Conservation (phyloP, 768 basidiomycete genomes). For the Gautieria morchelliformis region DNA sequence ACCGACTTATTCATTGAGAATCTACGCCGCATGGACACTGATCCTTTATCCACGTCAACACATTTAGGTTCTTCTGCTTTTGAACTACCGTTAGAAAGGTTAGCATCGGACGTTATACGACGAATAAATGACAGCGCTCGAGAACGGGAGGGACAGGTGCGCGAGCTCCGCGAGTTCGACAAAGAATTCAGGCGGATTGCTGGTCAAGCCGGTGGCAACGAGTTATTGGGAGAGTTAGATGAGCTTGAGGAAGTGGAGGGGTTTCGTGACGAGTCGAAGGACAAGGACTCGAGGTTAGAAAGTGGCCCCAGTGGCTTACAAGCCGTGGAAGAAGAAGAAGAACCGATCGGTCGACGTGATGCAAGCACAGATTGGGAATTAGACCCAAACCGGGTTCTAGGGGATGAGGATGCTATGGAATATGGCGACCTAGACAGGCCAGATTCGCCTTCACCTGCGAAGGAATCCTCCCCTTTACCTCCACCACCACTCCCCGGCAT, state of each 20-base stretch:
- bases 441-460: slow-evolving; percentile 37
- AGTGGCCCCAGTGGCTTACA: slow-evolving; percentile 20
- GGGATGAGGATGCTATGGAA: slow-evolving; percentile 39
- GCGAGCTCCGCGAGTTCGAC: slow-evolving; percentile 68
- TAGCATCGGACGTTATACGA: slow-evolving; percentile 71
- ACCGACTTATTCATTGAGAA: slow-evolving; percentile 71
- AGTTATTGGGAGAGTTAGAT: slow-evolving; percentile 61
- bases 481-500: slow-evolving; percentile 40
- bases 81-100: slow-evolving; percentile 42
- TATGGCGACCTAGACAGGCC: slow-evolving; percentile 29
- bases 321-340: slow-evolving; percentile 21
- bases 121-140: slow-evolving; percentile 65
- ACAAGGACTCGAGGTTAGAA: slow-evolving; percentile 4
- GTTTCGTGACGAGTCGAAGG: slow-evolving; percentile 31
- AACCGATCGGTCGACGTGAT: slow-evolving; percentile 2
- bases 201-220: slow-evolving; percentile 67
- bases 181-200: slow-evolving; percentile 72
- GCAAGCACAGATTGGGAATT: slow-evolving; percentile 44
- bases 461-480: slow-evolving; percentile 43
- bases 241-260: slow-evolving; percentile 42
- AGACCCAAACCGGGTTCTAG: slow-evolving; percentile 37
- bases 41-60: slow-evolving; percentile 24
- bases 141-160: slow-evolving; percentile 73
- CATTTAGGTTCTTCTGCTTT: slow-evolving; percentile 16
- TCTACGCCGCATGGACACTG: slow-evolving; percentile 59